Conservation (phyloP, 2,329 filamentous ascomycete species). For the Alternaria ventricosa region DNA sequence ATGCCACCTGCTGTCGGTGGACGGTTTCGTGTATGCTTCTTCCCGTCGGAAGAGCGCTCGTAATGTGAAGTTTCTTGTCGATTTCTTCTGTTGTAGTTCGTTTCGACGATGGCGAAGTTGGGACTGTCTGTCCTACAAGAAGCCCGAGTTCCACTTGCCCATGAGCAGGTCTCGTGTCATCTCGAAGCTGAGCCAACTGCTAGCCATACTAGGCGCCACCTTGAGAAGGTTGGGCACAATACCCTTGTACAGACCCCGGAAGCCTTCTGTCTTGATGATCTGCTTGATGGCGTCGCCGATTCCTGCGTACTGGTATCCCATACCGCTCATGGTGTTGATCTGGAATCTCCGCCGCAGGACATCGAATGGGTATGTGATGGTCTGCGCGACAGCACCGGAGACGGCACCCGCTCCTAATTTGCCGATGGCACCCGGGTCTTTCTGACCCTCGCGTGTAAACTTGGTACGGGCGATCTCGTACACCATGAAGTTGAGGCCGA, state of each 20-base stretch:
- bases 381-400: slow-evolving; percentile 95
- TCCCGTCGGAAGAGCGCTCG: slow-evolving; percentile 3
- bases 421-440: slow-evolving; percentile 77
- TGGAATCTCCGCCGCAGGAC: slow-evolving; percentile 94
- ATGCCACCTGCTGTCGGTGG: not conserved
- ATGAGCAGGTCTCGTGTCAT: slow-evolving; percentile 87
- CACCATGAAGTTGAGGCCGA: slow-evolving; percentile 98
- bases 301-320: slow-evolving; percentile 94
- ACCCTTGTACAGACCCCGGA: slow-evolving; percentile 90
- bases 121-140: slow-evolving; percentile 30
- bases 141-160: slow-evolving; percentile 41
- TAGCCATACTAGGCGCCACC: slow-evolving; percentile 97
- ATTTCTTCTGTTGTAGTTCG: not conserved
- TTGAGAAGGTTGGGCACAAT: slow-evolving; percentile 95
- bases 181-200: slow-evolving; percentile 97
- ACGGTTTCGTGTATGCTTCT: not conserved
- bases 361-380: slow-evolving; percentile 97
- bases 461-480: slow-evolving; percentile 88
- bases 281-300: slow-evolving; percentile 82
- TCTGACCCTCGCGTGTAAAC: slow-evolving; percentile 85
- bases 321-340: slow-evolving; percentile 98
- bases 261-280: slow-evolving; percentile 83
- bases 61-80: not conserved
- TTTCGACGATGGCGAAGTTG: not conserved
- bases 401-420: slow-evolving; percentile 91